Evolutionary conservation across 768 basidiomycete species (phyloP).

Genomic region (Leucocoprinus sp.): DNA sequence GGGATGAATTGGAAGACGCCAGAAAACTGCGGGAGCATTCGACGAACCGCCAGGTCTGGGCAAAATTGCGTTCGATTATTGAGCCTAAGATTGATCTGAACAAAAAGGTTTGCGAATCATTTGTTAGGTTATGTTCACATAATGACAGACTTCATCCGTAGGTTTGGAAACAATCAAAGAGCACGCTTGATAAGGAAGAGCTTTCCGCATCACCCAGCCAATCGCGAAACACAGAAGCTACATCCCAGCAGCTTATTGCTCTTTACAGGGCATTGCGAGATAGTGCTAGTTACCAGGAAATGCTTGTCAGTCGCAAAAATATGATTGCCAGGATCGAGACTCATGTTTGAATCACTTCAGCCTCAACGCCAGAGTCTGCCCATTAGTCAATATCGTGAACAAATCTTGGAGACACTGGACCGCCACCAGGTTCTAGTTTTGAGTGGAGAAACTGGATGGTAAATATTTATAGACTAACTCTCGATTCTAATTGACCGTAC

Average conservation of each 20-base stretch:
- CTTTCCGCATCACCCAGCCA: background rate
- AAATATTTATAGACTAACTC: constrained; percentile 10
- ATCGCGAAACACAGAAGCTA: background rate
- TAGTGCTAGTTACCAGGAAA: constrained; percentile 69
- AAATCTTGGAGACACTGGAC: constrained; percentile 65
- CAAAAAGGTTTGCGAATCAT: constrained; percentile 28
- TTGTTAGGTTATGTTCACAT: background rate
- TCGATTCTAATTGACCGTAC: constrained; percentile 6
- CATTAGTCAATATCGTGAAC: constrained; percentile 73
- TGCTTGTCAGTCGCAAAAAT: constrained; percentile 70
- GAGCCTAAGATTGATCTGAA: constrained; percentile 44
- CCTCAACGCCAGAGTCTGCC: constrained; percentile 70
- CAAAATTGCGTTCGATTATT: constrained; percentile 54
- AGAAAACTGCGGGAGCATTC: constrained; percentile 55
- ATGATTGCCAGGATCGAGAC: too few species aligned
- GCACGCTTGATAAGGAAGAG: background rate
- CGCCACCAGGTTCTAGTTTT: constrained; percentile 79
- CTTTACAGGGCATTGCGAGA: constrained; percentile 51
- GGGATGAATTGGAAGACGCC: constrained; percentile 76
- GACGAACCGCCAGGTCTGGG: constrained; percentile 66
- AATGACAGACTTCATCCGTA: background rate
- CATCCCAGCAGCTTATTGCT: constrained; percentile 9
- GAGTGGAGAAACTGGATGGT: constrained; percentile 44
- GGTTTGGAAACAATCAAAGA: background rate
- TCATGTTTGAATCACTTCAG: constrained; percentile 27